phyloP scores from a whole-genome alignment of 108 stramenopile genomes.

The Skeletonema menzelii region DNA sequence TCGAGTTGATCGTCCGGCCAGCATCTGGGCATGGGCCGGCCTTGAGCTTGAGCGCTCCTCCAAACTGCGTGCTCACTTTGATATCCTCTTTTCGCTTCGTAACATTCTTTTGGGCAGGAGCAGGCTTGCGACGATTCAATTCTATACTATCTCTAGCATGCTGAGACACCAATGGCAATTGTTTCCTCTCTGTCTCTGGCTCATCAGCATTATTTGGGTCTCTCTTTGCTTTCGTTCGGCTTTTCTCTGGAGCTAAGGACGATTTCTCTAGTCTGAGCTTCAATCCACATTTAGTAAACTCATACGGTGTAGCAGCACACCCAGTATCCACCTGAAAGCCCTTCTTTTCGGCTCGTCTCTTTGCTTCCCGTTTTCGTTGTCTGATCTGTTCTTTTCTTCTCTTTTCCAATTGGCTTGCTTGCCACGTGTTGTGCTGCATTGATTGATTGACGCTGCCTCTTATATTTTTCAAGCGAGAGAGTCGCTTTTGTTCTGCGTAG shows the following conservation, averaged over 20 bases:
- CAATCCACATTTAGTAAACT: slow-evolving; percentile 38
- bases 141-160: background rate
- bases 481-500: slow-evolving; percentile 26
- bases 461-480: slow-evolving; percentile 31
- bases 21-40: background rate
- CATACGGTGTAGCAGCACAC: slow-evolving; percentile 9
- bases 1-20: background rate
- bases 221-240: background rate
- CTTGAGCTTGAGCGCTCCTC: background rate
- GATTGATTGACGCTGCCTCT: slow-evolving; percentile 19
- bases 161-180: background rate
- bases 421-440: slow-evolving; percentile 41
- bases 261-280: slow-evolving; percentile 22
- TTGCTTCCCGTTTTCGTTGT: slow-evolving; percentile 30
- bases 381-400: slow-evolving; percentile 36
- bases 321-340: slow-evolving; percentile 39
- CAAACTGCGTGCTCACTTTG: background rate
- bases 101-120: background rate
- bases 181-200: background rate
- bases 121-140: background rate
- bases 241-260: background rate
- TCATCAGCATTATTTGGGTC: background rate
- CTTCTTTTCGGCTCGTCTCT: slow-evolving; percentile 13
- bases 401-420: slow-evolving; percentile 38
- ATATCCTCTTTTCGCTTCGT: background rate